Percentiles rank a stretch among this genome's conserved stretches.
phyloP scores from a whole-genome alignment of 148 eudicot genomes.

The Silene uniflora region DNA sequence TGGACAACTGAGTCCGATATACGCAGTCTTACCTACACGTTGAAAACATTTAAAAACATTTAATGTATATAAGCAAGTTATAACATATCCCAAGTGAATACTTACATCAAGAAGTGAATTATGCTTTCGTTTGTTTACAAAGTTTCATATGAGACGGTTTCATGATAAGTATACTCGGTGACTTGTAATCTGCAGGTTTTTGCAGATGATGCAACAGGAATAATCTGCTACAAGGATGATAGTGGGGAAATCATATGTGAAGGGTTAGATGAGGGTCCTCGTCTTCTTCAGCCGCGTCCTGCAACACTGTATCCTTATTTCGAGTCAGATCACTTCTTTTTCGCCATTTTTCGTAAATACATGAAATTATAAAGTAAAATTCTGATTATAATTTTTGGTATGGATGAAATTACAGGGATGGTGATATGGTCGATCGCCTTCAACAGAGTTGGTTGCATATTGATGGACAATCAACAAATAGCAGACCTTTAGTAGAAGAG shows the following conservation, averaged over 20 bases:
- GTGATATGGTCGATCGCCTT: slow-evolving; percentile 47
- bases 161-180: background rate
- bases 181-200: slow-evolving; percentile 41
- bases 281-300: slow-evolving; percentile 32
- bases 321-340: too few relatives aligned
- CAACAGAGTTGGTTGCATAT: slow-evolving; percentile 53
- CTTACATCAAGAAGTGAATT: too few relatives aligned
- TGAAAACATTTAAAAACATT: too few relatives aligned
- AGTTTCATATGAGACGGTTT: background rate
- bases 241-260: slow-evolving; percentile 78
- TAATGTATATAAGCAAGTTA: too few relatives aligned
- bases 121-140: background rate
- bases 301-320: slow-evolving; percentile 14
- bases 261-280: slow-evolving; percentile 90
- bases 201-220: slow-evolving; percentile 66
- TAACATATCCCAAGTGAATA: too few relatives aligned
- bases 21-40: too few relatives aligned
- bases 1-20: too few relatives aligned
- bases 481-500: slow-evolving; percentile 20
- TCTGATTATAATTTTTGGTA: background rate
- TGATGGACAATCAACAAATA: slow-evolving; percentile 22
- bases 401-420: slow-evolving; percentile 37
- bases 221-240: slow-evolving; percentile 65
- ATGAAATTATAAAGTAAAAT: background rate
- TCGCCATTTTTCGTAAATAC: background rate